These are phyloP conservation scores for Licmophora abbreviata DNA, from an alignment of 108 stramenopile genomes.

Conservation along the genomic window DNA sequence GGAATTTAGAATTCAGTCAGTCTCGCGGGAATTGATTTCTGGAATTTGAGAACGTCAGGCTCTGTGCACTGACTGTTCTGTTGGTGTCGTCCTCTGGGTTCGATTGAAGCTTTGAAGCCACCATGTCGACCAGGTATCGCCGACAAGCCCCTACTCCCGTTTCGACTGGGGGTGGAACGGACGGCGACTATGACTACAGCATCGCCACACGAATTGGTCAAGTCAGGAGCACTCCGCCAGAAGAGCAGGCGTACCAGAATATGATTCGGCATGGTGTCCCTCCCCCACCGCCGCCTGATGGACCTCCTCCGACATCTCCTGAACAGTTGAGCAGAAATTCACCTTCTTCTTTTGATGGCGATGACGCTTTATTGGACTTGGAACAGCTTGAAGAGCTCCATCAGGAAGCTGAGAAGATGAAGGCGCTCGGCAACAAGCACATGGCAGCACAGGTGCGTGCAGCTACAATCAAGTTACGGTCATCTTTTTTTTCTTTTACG, in stretches of 20 bases:
- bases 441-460: conserved; percentile 79
- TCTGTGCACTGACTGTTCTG: too few species aligned
- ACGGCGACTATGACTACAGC: conserved; percentile 1
- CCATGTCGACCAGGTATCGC: too few species aligned
- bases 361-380: conserved; percentile 68
- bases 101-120: too few species aligned
- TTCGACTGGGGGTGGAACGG: background rate
- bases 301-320: background rate
- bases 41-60: too few species aligned
- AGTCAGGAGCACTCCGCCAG: too few species aligned
- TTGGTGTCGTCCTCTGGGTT: too few species aligned
- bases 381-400: conserved; percentile 73
- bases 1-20: too few species aligned
- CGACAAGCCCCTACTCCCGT: background rate
- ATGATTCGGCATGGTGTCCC: background rate
- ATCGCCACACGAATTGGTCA: too few species aligned
- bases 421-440: conserved; percentile 83
- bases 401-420: conserved; percentile 83
- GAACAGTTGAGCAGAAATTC: background rate
- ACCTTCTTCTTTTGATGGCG: conserved; percentile 20
- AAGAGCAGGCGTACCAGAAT: too few species aligned
- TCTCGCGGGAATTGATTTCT: too few species aligned
- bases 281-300: background rate
- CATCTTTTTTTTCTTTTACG: background rate
- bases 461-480: too few species aligned